Conservation (phyloP, 495 filamentous ascomycete species). For the Penicillium silybi region DNA sequence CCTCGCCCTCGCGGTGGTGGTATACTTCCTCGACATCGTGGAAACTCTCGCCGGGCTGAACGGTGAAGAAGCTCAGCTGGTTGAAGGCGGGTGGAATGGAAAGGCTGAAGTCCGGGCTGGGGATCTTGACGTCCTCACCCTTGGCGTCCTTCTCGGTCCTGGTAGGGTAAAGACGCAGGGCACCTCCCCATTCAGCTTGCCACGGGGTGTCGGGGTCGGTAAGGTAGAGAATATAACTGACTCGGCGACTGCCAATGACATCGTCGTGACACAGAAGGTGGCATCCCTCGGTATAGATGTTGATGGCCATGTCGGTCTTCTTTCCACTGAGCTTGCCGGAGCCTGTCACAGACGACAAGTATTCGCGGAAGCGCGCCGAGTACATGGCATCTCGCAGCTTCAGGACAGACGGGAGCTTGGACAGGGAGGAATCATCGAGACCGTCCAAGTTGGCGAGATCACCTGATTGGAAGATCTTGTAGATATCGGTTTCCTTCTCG, state of each 20-base stretch:
- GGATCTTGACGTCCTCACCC: conserved; percentile 68
- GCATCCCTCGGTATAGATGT: conserved; percentile 94
- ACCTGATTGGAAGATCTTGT: conserved; percentile 98
- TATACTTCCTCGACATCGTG: conserved; percentile 99
- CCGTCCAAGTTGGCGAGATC: conserved; percentile 97
- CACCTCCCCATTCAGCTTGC: conserved; percentile 92
- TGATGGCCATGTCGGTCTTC: conserved; percentile 99
- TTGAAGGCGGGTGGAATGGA: conserved; percentile 93
- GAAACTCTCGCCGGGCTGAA: conserved; percentile 95
- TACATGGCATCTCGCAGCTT: conserved; percentile 90
- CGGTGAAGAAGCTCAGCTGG: conserved; percentile 95
- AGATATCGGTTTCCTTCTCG: conserved; percentile 99
- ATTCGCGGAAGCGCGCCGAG: conserved; percentile 82
- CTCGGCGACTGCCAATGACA: conserved; percentile 87
- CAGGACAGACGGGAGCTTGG: conserved; percentile 78
- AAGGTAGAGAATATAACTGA: conserved; percentile 96
- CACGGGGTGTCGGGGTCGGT: conserved; percentile 89
- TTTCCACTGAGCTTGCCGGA: conserved; percentile 82
- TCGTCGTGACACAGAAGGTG: conserved; percentile 97
- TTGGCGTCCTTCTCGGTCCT: conserved; percentile 57
- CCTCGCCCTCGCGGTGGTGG: conserved; percentile 59
- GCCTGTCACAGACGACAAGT: conserved; percentile 77
- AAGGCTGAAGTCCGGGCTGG: conserved; percentile 67
- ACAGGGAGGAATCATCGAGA: conserved; percentile 74
- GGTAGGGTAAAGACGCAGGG: conserved; percentile 84